These are phyloP conservation scores for Alternaria gaisen DNA, from an alignment of 2,329 filamentous ascomycete species.

Conservation along the genomic window DNA sequence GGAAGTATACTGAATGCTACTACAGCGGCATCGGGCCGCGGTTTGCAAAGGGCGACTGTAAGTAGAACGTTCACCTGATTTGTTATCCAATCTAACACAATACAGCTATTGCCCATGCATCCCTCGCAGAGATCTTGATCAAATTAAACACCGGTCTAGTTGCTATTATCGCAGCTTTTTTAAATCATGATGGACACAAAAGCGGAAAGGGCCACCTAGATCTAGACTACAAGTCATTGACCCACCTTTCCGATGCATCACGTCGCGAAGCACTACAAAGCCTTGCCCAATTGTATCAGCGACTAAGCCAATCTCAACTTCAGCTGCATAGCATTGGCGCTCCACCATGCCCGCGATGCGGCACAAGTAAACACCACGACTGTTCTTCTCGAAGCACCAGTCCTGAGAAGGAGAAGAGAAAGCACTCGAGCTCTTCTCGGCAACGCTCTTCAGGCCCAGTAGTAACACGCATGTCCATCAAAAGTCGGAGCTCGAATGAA, in stretches of 20 bases:
- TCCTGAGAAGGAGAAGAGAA: conserved; percentile 38
- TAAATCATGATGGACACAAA: conserved; percentile 48
- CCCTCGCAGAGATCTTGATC: conserved; percentile 57
- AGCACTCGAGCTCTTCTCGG: conserved; percentile 26
- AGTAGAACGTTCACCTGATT: conserved; percentile 22
- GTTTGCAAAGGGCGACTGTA: conserved; percentile 57
- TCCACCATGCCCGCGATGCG: conserved; percentile 33
- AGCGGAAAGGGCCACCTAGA: conserved; percentile 38
- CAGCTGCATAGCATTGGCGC: conserved; percentile 37
- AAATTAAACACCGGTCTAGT: conserved; percentile 59
- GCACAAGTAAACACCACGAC: conserved; percentile 35
- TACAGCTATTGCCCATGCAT: conserved; percentile 56
- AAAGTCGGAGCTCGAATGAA: conserved; percentile 36
- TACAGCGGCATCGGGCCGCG: conserved; percentile 45
- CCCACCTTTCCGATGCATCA: conserved; percentile 56
- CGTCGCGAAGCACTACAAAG: conserved; percentile 56
- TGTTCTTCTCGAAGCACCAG: conserved; percentile 28
- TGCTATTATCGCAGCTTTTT: conserved; percentile 56
- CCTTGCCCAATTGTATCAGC: conserved; percentile 52
- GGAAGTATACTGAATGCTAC: conserved; percentile 54
- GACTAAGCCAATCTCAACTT: conserved; percentile 50
- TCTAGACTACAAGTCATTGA: conserved; percentile 57
- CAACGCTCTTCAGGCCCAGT: conserved; percentile 37
- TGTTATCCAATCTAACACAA: conserved; percentile 2
- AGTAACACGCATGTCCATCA: conserved; percentile 44